A percentile compares a stretch with the other conserved stretches of the same genome.
These are phyloP conservation scores for Helianthus tuberosus DNA, from an alignment of 129 eudicot genomes.

Conservation along the genomic window DNA sequence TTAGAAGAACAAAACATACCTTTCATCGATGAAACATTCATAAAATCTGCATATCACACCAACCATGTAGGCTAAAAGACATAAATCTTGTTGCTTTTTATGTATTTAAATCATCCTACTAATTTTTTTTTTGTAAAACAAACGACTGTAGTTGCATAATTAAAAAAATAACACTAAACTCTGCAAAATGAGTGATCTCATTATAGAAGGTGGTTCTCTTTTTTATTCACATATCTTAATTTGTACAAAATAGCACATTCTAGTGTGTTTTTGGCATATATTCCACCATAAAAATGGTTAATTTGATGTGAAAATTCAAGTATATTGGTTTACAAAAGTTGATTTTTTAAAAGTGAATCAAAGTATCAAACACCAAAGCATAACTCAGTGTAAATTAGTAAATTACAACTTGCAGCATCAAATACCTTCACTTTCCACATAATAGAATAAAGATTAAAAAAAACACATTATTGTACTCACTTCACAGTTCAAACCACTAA, in stretches of 20 bases:
- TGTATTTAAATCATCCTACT: not conserved
- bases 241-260: conserved; percentile 13
- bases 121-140: not conserved
- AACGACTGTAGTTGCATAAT: not conserved
- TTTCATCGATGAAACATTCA: not conserved
- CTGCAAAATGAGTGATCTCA: conserved; percentile 1
- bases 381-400: conserved; percentile 20
- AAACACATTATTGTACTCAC: conserved; percentile 8
- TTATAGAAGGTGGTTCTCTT: conserved; percentile 3
- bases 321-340: conserved; percentile 3
- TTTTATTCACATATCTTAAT: not conserved
- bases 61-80: not conserved
- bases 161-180: conserved; percentile 7
- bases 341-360: not conserved
- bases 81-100: not conserved
- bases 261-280: not conserved
- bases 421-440: conserved; percentile 28
- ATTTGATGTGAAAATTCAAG: conserved; percentile 9
- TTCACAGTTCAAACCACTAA: not conserved
- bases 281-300: not conserved
- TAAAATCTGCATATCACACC: not conserved
- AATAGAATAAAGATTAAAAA: conserved; percentile 7
- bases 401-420: conserved; percentile 28
- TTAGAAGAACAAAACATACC: conserved; percentile 4
- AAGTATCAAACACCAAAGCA: not conserved